Evolutionary conservation across 768 basidiomycete genomes (phyloP).

Genomic region (Pisolithus sp.): DNA sequence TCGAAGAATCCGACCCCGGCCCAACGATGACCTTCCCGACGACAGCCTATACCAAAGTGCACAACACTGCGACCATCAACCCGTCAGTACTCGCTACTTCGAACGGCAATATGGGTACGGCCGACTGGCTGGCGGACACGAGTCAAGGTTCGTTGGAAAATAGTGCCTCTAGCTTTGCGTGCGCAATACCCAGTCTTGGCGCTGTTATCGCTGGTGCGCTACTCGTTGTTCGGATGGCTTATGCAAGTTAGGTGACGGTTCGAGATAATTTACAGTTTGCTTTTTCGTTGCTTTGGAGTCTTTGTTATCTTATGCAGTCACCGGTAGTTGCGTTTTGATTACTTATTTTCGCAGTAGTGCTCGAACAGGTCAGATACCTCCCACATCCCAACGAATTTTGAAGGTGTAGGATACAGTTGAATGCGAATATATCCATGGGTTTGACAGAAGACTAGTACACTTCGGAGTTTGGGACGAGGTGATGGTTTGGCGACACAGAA

Average conservation of each 20-base stretch:
- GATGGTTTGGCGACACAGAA: too few species aligned
- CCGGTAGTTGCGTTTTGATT: not conserved
- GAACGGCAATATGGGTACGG: constrained; percentile 46
- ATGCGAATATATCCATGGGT: too few species aligned
- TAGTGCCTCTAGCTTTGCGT: constrained; percentile 3
- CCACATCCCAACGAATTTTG: not conserved
- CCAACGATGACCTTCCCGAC: constrained; percentile 47
- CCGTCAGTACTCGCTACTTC: constrained; percentile 51
- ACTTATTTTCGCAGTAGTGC: not conserved
- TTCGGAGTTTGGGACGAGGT: too few species aligned
- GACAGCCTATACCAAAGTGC: constrained; percentile 49
- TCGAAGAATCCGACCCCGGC: constrained; percentile 28
- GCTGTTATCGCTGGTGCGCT: constrained; percentile 13
- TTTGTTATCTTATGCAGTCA: constrained; percentile 7
- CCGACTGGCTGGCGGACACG: constrained; percentile 9
- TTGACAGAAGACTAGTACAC: too few species aligned
- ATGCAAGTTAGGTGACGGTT: not conserved
- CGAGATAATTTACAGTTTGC: not conserved
- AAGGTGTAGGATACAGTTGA: too few species aligned
- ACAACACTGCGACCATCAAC: constrained; percentile 52
- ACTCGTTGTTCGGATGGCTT: constrained; percentile 4
- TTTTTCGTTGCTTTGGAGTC: constrained; percentile 9
- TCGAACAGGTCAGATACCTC: not conserved
- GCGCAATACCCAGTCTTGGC: constrained; percentile 8
- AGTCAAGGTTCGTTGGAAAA: constrained; percentile 2